Percentiles rank a stretch among this genome's conserved stretches.
Conservation (phyloP, 1,284 basidiomycete species). For the Cryptococcus sp. region DNA sequence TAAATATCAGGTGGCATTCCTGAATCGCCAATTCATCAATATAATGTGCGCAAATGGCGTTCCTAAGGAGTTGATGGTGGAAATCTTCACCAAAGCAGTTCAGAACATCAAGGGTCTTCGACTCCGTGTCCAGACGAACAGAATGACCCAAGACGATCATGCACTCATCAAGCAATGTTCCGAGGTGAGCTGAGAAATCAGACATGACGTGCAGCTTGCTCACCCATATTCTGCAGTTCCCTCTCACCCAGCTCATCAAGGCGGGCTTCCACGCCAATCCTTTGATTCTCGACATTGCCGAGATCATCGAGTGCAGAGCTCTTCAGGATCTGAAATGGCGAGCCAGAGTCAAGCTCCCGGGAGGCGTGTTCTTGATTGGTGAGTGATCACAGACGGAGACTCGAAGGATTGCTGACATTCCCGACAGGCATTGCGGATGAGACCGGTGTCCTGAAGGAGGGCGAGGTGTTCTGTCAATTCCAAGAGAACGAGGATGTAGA, state of each 20-base stretch:
- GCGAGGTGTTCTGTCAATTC: slow-evolving; percentile 53
- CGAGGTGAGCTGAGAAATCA: slow-evolving; percentile 21
- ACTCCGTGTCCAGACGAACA: slow-evolving; percentile 24
- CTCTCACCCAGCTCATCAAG: slow-evolving; percentile 39
- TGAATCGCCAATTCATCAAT: slow-evolving; percentile 54
- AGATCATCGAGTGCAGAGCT: slow-evolving; percentile 44
- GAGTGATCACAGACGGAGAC: slow-evolving; percentile 3
- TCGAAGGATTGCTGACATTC: background rate
- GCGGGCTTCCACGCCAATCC: slow-evolving; percentile 47
- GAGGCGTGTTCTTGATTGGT: slow-evolving; percentile 51
- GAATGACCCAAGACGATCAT: slow-evolving; percentile 30
- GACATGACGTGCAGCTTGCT: background rate
- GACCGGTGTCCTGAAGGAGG: slow-evolving; percentile 39
- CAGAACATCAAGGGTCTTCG: slow-evolving; percentile 37
- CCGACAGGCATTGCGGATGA: slow-evolving; percentile 49
- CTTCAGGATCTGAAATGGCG: slow-evolving; percentile 54
- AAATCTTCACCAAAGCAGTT: slow-evolving; percentile 43
- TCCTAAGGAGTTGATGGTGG: slow-evolving; percentile 37
- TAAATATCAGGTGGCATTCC: slow-evolving; percentile 49
- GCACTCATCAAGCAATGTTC: slow-evolving; percentile 26
- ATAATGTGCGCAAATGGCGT: slow-evolving; percentile 51
- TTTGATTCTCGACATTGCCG: slow-evolving; percentile 44
- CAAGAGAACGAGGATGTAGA: slow-evolving; percentile 35
- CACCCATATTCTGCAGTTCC: slow-evolving; percentile 34
- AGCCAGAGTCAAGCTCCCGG: slow-evolving; percentile 42